A percentile compares a stretch with the other conserved stretches of the same genome.
These are phyloP conservation scores for Phaffia tasmanica DNA, from an alignment of 768 basidiomycete genomes.

Conservation along the genomic window DNA sequence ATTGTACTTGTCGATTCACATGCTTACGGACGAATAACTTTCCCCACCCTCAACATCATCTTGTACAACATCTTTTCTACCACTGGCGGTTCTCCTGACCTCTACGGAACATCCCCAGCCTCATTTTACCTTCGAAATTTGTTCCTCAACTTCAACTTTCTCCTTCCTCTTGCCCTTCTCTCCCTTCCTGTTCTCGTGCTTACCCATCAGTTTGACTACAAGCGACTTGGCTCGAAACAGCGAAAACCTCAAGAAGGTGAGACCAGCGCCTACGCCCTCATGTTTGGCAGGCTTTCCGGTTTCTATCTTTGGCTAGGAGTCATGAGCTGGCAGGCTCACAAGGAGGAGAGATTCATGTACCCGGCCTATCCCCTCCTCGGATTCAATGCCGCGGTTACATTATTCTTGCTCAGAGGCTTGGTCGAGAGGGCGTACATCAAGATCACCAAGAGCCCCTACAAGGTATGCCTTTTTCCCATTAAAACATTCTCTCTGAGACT, in stretches of 20 bases:
- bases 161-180: conserved; percentile 65
- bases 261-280: conserved; percentile 60
- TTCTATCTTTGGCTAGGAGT: conserved; percentile 84
- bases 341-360: conserved; percentile 98
- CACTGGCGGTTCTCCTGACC: conserved; percentile 62
- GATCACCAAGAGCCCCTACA: conserved; percentile 71
- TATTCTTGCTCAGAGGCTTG: conserved; percentile 80
- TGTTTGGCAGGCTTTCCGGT: conserved; percentile 69
- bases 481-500: neutral
- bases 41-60: conserved; percentile 89
- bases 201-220: conserved; percentile 63
- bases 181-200: conserved; percentile 67
- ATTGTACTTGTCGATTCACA: conserved; percentile 70
- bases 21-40: conserved; percentile 64
- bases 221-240: conserved; percentile 57
- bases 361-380: conserved; percentile 83
- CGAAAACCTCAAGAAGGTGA: conserved; percentile 34
- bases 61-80: conserved; percentile 84
- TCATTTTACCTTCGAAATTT: conserved; percentile 80
- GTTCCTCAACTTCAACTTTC: conserved; percentile 83
- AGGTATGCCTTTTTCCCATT: conserved; percentile 45
- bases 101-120: conserved; percentile 86
- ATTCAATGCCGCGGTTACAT: conserved; percentile 82
- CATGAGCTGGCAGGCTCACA: conserved; percentile 72
- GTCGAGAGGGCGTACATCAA: conserved; percentile 63